phyloP scores from a whole-genome alignment of 257 asterid species.

The Cinchona pubescens region DNA sequence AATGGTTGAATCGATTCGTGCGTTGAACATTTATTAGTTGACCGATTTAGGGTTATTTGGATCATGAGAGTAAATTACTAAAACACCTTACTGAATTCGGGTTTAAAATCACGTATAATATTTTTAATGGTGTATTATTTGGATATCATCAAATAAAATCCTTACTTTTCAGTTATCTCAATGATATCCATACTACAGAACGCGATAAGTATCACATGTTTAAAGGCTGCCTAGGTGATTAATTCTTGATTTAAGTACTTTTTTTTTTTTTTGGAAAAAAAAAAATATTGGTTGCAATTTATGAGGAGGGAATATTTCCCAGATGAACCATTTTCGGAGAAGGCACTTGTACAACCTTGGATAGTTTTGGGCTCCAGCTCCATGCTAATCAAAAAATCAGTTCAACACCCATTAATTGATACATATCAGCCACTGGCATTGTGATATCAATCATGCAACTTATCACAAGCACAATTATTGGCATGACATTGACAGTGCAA shows the following conservation, averaged over 20 bases:
- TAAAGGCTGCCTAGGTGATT: neutral
- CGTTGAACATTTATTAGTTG: no score
- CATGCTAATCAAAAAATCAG: neutral
- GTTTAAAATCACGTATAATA: no score
- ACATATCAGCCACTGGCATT: constrained; percentile 13
- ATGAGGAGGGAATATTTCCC: constrained; percentile 7
- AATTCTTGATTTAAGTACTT: neutral
- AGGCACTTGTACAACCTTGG: constrained; percentile 21
- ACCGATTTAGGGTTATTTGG: no score
- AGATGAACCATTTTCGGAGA: neutral
- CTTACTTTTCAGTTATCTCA: no score
- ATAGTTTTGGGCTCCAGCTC: constrained; percentile 19
- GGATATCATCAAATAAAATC: no score
- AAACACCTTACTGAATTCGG: no score
- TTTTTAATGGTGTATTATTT: no score
- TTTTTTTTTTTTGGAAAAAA: neutral
- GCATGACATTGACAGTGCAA: constrained; percentile 19
- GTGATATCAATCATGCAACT: constrained; percentile 17
- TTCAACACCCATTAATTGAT: constrained; percentile 4
- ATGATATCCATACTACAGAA: no score
- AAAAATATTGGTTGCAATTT: neutral
- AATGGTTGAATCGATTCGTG: no score
- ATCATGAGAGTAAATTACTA: no score
- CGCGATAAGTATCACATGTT: no score
- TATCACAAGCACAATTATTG: constrained; percentile 23